Conservation (phyloP, 108 stramenopile species). For the Nannochloropsis salina region DNA sequence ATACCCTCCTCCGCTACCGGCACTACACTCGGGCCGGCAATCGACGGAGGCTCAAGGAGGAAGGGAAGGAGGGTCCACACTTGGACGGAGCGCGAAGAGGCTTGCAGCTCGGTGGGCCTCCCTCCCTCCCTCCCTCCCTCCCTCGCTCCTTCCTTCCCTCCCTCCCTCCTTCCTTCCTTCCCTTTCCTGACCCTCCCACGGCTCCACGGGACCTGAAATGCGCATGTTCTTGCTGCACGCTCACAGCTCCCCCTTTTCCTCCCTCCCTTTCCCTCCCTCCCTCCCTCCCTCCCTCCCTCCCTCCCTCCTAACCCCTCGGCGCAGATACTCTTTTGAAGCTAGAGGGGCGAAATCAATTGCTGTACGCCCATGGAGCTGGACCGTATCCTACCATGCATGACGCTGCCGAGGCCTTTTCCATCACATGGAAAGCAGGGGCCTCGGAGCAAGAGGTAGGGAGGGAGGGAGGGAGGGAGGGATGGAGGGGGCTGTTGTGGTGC, state of each 20-base stretch:
- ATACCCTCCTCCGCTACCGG: background rate
- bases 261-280: background rate
- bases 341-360: background rate
- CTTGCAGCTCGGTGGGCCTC: no score
- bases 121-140: no score
- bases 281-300: slow-evolving; percentile 1
- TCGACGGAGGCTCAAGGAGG: background rate
- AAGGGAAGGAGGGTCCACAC: background rate
- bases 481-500: background rate
- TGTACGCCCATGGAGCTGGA: background rate
- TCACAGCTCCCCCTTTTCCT: background rate
- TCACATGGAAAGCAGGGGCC: background rate
- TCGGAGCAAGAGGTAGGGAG: background rate
- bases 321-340: background rate
- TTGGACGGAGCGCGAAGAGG: no score
- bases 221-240: no score
- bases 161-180: no score
- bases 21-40: background rate
- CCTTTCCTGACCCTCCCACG: no score
- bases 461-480: slow-evolving; percentile 1
- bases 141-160: no score
- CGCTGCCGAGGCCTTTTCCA: background rate
- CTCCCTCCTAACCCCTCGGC: background rate
- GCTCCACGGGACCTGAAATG: no score
- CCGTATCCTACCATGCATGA: background rate